Percentiles rank a stretch among this genome's conserved stretches.
Conservation (phyloP, 2,329 filamentous ascomycete species). For the Westerdykella ornata region DNA sequence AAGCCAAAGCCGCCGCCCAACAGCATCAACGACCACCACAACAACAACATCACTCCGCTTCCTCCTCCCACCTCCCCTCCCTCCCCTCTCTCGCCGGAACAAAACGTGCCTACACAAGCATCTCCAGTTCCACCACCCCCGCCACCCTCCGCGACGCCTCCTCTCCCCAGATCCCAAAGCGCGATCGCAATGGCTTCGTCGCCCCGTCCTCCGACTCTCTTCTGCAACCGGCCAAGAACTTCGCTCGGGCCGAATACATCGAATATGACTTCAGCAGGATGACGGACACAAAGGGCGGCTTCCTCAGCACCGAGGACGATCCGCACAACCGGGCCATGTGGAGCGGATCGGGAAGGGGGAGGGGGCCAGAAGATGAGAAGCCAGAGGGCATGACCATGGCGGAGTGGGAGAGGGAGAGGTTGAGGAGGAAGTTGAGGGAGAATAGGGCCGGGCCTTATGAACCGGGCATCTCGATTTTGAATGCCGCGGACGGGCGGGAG, state of each 20-base stretch:
- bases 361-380: slow-evolving; percentile 52
- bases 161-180: slow-evolving; percentile 33
- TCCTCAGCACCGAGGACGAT: slow-evolving; percentile 85
- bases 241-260: slow-evolving; percentile 71
- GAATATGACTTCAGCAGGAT: slow-evolving; percentile 98
- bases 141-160: slow-evolving; percentile 64
- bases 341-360: slow-evolving; percentile 15
- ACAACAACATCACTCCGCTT: no score
- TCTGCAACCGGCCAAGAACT: slow-evolving; percentile 76
- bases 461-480: slow-evolving; percentile 71
- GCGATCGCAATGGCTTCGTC: slow-evolving; percentile 33
- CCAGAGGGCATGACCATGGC: slow-evolving; percentile 82
- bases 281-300: slow-evolving; percentile 96
- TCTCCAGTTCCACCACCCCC: slow-evolving; percentile 49
- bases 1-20: slow-evolving; percentile 74
- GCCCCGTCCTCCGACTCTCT: slow-evolving; percentile 39
- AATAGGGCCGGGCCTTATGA: slow-evolving; percentile 79
- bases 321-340: slow-evolving; percentile 72
- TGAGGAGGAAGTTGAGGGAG: slow-evolving; percentile 64
- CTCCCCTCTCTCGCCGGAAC: slow-evolving; percentile 45
- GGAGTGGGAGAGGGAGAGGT: slow-evolving; percentile 83
- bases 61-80: slow-evolving; percentile 12
- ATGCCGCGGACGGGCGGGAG: slow-evolving; percentile 41
- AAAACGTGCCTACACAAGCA: slow-evolving; percentile 65
- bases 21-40: slow-evolving; percentile 12